Conservation (phyloP, 1,139 yeast species). For the Debaryomyces subglobosus region DNA sequence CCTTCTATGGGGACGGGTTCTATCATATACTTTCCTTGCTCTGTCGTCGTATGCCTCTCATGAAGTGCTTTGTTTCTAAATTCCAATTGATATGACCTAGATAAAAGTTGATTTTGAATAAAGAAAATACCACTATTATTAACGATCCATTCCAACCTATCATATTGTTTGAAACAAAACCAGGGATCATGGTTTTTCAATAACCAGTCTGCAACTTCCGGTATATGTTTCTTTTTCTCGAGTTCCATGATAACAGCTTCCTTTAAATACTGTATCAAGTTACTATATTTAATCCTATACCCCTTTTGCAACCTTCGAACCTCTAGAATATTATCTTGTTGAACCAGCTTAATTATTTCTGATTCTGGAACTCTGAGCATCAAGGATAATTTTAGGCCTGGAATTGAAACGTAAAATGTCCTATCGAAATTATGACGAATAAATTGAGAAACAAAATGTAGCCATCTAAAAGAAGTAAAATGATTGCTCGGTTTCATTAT, state of each 20-base stretch:
- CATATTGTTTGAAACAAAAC: constrained; percentile 69
- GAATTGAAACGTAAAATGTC: constrained; percentile 47
- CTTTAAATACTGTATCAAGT: constrained; percentile 38
- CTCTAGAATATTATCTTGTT: neutral
- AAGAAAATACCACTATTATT: constrained; percentile 53
- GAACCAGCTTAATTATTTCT: constrained; percentile 1
- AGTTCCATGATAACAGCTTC: constrained; percentile 23
- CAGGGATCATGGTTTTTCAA: constrained; percentile 32
- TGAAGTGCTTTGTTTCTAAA: constrained; percentile 46
- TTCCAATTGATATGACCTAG: constrained; percentile 47
- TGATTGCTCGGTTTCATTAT: constrained; percentile 59
- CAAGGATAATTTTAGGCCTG: constrained; percentile 51
- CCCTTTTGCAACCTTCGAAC: constrained; percentile 29
- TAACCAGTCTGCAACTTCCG: constrained; percentile 20
- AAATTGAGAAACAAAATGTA: constrained; percentile 55
- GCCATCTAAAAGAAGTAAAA: constrained; percentile 61
- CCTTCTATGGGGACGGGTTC: constrained; percentile 83
- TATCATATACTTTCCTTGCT: constrained; percentile 16
- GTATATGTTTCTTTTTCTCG: constrained; percentile 9
- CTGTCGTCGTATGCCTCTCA: constrained; percentile 6
- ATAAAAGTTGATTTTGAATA: constrained; percentile 32
- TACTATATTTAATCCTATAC: constrained; percentile 35
- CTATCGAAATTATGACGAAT: constrained; percentile 32
- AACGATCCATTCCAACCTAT: constrained; percentile 74
- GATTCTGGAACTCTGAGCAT: constrained; percentile 42